Conservation (phyloP, 2,329 filamentous ascomycete genomes). For the Sarocladium oryzae region DNA sequence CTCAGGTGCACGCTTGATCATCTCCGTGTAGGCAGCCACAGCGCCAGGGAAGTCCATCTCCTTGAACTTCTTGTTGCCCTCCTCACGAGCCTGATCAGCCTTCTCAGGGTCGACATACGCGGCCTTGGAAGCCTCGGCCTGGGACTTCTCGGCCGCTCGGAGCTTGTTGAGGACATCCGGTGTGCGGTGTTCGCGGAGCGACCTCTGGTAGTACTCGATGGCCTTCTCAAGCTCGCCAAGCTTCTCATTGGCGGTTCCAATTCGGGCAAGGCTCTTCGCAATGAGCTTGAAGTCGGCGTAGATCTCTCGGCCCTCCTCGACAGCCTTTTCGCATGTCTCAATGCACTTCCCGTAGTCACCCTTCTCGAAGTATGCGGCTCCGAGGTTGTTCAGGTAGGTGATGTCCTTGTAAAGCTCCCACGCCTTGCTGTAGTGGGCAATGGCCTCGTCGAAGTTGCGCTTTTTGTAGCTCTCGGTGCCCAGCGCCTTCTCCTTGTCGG, state of each 20-base stretch:
- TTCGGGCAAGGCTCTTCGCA: constrained; percentile 95
- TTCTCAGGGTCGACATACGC: constrained; percentile 86
- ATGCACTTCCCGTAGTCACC: constrained; percentile 86
- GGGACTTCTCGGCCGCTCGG: constrained; percentile 79
- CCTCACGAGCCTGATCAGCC: constrained; percentile 90
- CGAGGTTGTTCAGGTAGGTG: constrained; percentile 93
- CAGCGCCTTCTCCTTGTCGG: constrained; percentile 88
- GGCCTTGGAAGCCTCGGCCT: constrained; percentile 66
- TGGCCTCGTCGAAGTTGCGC: constrained; percentile 90
- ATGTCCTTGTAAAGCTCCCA: constrained; percentile 96
- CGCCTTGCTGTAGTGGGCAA: constrained; percentile 88
- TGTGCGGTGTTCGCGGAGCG: constrained; percentile 92
- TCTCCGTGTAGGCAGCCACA: constrained; percentile 89
- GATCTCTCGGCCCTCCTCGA: constrained; percentile 82
- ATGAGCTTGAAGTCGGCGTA: constrained; percentile 97
- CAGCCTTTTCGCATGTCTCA: constrained; percentile 77
- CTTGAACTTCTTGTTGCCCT: constrained; percentile 97
- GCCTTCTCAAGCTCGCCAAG: constrained; percentile 72
- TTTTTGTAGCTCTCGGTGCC: constrained; percentile 98
- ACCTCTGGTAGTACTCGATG: constrained; percentile 85
- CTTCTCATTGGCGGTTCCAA: constrained; percentile 92
- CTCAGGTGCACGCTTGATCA: constrained; percentile 90
- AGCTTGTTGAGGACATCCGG: constrained; percentile 92
- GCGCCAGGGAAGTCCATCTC: constrained; percentile 91
- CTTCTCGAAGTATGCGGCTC: constrained; percentile 93